Conservation (phyloP, 2,329 filamentous ascomycete species). For the Taxawa tesnikishii region DNA sequence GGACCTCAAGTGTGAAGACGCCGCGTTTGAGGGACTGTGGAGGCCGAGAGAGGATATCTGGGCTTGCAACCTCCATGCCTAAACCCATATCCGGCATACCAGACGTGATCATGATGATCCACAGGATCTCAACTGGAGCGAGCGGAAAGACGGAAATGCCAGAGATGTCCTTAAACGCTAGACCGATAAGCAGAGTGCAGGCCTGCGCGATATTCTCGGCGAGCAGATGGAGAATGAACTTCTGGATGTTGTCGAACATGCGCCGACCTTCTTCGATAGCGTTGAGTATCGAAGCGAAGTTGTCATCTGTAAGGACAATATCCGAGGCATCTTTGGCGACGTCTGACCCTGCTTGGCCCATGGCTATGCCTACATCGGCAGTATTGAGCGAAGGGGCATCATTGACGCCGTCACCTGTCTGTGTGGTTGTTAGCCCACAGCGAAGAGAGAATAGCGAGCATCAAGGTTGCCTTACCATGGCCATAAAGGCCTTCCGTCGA, state of each 20-base stretch:
- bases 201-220: slow-evolving; percentile 37
- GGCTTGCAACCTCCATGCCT: slow-evolving; percentile 31
- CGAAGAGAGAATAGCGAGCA: slow-evolving; percentile 28
- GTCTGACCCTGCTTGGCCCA: slow-evolving; percentile 31
- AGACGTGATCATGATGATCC: slow-evolving; percentile 35
- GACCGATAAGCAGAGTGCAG: slow-evolving; percentile 32
- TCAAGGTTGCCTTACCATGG: too few relatives aligned
- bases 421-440: too few relatives aligned
- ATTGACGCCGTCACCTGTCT: slow-evolving; percentile 34
- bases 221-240: slow-evolving; percentile 36
- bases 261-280: slow-evolving; percentile 32
- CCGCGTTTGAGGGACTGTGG: slow-evolving; percentile 29
- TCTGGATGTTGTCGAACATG: slow-evolving; percentile 35
- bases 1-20: slow-evolving; percentile 33
- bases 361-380: slow-evolving; percentile 33
- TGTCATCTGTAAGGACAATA: slow-evolving; percentile 33
- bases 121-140: slow-evolving; percentile 34
- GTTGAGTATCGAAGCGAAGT: slow-evolving; percentile 32
- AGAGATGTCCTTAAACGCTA: slow-evolving; percentile 32
- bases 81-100: slow-evolving; percentile 35
- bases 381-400: slow-evolving; percentile 32
- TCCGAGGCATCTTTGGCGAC: slow-evolving; percentile 32
- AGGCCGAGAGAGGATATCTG: slow-evolving; percentile 34
- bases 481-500: slow-evolving; percentile 52
- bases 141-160: slow-evolving; percentile 32